Conservation (phyloP, 2,329 filamentous ascomycete genomes). For the Cylindrodendrum hubeiense region DNA sequence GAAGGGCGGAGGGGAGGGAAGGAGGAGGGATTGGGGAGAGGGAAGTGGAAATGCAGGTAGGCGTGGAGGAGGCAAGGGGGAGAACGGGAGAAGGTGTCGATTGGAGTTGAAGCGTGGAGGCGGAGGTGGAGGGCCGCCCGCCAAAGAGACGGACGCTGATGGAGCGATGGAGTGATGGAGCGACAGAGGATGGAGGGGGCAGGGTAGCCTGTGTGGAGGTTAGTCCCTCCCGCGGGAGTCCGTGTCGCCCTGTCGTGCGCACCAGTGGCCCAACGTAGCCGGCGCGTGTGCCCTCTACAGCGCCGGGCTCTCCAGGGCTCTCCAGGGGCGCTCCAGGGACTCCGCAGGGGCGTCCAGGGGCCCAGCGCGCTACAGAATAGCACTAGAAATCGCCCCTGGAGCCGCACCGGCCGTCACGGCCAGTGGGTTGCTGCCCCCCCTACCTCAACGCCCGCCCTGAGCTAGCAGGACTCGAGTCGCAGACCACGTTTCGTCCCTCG, state of each 20-base stretch:
- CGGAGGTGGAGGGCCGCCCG: constrained; percentile 29
- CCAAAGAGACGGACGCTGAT: constrained; percentile 12
- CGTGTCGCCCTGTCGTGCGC: constrained; percentile 11
- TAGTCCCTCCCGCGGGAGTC: constrained; percentile 9
- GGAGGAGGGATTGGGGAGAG: background rate
- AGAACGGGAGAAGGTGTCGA: background rate
- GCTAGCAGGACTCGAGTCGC: background rate
- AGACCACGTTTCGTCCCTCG: background rate
- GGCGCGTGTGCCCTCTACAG: too few species aligned
- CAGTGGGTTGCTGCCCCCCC: background rate
- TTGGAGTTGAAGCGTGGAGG: constrained; percentile 24
- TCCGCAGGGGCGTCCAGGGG: background rate
- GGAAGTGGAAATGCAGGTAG: background rate
- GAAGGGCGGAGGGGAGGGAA: background rate
- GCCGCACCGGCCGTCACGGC: background rate
- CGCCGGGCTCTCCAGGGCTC: too few species aligned
- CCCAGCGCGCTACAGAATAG: background rate
- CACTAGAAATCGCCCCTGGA: background rate
- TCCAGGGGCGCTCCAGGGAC: background rate
- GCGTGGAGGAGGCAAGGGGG: background rate
- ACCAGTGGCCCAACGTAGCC: background rate
- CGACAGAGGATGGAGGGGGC: constrained; percentile 16
- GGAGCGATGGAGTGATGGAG: constrained; percentile 18
- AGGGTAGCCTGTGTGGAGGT: constrained; percentile 1
- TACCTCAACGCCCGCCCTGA: too few species aligned